Conservation (phyloP, 768 basidiomycete genomes). For the Auriscalpium vulgare region DNA sequence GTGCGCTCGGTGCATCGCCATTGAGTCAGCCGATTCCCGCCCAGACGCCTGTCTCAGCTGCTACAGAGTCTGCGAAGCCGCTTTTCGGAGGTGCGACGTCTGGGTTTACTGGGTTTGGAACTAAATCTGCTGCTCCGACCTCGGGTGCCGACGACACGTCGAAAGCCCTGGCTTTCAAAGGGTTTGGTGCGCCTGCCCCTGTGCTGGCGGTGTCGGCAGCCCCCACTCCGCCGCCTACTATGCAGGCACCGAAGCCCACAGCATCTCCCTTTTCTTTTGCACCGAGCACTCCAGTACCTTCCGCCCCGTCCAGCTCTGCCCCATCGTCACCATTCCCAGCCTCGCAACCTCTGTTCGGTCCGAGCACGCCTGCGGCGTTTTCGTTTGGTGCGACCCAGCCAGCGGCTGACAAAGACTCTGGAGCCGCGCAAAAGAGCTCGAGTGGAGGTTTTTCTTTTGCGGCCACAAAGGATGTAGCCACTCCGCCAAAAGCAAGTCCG, state of each 20-base stretch:
- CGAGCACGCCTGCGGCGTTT: not conserved
- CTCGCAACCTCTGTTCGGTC: not conserved
- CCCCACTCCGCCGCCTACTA: not conserved
- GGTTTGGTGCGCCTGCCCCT: not conserved
- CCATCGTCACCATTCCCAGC: slow-evolving; percentile 1
- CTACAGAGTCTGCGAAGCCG: not conserved
- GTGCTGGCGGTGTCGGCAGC: not conserved
- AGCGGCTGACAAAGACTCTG: not conserved
- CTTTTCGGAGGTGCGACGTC: not conserved
- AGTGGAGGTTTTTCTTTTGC: too few relatives aligned
- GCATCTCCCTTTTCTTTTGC: not conserved
- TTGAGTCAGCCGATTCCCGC: not conserved
- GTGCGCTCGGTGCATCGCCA: not conserved
- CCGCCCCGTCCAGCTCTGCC: not conserved
- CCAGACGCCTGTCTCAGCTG: not conserved
- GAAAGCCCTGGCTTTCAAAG: too few relatives aligned
- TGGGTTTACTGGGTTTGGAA: not conserved
- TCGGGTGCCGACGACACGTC: not conserved
- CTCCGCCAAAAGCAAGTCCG: not conserved
- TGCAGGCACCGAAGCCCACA: not conserved
- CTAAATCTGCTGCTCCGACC: not conserved
- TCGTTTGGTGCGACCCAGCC: not conserved
- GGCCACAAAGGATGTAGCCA: not conserved
- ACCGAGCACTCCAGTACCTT: not conserved
- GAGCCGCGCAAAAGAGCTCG: too few relatives aligned